Conservation (phyloP, 495 filamentous ascomycete genomes). For the Lasiosphaeria ovina region DNA sequence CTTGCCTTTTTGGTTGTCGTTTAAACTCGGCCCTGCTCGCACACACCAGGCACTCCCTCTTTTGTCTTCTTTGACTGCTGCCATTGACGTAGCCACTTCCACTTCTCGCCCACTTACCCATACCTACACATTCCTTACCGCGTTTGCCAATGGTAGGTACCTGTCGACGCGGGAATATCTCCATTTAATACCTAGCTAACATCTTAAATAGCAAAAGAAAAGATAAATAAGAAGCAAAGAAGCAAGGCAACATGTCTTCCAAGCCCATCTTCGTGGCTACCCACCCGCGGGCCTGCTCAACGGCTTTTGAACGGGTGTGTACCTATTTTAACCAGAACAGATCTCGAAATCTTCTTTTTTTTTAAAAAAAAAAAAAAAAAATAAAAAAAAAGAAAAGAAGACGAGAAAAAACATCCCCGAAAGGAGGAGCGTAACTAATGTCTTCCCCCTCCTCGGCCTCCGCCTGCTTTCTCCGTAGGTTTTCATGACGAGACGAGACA, state of each 20-base stretch:
- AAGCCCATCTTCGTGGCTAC: conserved; percentile 91
- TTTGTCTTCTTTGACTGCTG: too few relatives aligned
- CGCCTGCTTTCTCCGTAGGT: conserved; percentile 53
- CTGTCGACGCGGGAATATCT: background rate
- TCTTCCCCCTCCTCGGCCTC: conserved; percentile 5
- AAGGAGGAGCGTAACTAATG: background rate
- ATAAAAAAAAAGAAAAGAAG: background rate
- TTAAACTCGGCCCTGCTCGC: too few relatives aligned
- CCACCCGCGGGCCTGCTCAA: conserved; percentile 90
- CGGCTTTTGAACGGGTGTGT: conserved; percentile 88
- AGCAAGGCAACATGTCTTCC: conserved; percentile 54
- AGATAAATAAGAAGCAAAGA: background rate
- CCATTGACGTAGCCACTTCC: too few relatives aligned
- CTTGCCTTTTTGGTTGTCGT: too few relatives aligned
- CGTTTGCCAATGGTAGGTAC: background rate
- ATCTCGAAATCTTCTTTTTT: background rate
- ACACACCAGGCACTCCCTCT: too few relatives aligned
- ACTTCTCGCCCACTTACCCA: too few relatives aligned
- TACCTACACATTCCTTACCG: too few relatives aligned
- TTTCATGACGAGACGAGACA: conserved; percentile 88
- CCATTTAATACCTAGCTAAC: background rate
- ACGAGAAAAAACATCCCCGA: background rate
- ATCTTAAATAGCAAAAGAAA: background rate
- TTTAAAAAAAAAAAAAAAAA: background rate
- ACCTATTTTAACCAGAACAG: background rate